A percentile compares a stretch with the other conserved stretches of the same genome.
Conservation (phyloP, 306 rosid genomes). For the Luffa acutangula region DNA sequence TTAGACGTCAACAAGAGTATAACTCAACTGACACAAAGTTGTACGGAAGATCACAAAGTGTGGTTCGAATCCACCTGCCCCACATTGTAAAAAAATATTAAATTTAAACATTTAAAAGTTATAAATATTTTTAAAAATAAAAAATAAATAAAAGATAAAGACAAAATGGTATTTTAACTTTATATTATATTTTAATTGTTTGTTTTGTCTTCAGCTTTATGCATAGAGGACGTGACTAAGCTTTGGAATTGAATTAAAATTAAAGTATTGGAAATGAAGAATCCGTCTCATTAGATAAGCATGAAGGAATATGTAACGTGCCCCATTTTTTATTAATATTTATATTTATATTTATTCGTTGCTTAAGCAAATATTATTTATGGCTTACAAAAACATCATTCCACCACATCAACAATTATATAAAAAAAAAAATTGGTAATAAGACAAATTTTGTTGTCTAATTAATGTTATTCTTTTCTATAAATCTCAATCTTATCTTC, state of each 20-base stretch:
- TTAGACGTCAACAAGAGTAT: too few relatives aligned
- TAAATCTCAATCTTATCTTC: background rate
- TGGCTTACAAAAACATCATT: background rate
- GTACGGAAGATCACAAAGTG: too few relatives aligned
- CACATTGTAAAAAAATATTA: too few relatives aligned
- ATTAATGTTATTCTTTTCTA: background rate
- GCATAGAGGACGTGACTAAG: background rate
- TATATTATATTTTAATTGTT: background rate
- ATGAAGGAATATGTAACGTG: slow-evolving; percentile 4
- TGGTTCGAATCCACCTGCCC: too few relatives aligned
- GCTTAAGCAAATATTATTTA: background rate
- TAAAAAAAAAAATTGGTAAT: background rate
- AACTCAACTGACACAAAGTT: too few relatives aligned
- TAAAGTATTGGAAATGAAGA: background rate
- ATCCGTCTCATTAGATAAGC: background rate
- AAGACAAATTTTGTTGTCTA: background rate
- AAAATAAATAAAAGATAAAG: background rate
- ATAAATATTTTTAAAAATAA: too few relatives aligned
- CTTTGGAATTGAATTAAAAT: background rate
- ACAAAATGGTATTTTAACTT: background rate
- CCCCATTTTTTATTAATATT: background rate
- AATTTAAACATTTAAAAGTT: too few relatives aligned
- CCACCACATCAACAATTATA: background rate
- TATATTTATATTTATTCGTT: background rate
- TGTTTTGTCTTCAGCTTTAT: background rate